Evolutionary conservation across 2,329 filamentous ascomycete species (phyloP).

Genomic region (Camptophora hylomeconis): DNA sequence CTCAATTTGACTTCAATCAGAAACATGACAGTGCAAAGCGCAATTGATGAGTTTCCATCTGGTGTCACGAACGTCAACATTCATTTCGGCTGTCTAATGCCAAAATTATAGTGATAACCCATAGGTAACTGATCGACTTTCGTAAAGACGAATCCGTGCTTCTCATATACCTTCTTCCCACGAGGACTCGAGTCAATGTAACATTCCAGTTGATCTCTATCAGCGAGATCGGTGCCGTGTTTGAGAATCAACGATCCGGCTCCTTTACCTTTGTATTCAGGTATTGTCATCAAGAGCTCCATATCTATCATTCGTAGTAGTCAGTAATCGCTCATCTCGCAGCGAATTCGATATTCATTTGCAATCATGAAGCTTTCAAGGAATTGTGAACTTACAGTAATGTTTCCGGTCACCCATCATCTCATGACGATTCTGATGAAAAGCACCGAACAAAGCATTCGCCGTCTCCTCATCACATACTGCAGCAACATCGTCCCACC

Average conservation of each 20-base stretch:
- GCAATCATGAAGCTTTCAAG: background rate
- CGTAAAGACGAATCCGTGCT: conserved; percentile 13
- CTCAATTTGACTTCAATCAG: too few species aligned
- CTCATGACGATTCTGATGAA: conserved; percentile 1
- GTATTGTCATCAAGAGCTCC: conserved; percentile 12
- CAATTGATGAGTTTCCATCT: too few species aligned
- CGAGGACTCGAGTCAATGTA: conserved; percentile 26
- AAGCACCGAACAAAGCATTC: background rate
- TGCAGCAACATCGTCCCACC: background rate
- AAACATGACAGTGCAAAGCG: too few species aligned
- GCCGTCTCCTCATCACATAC: conserved; percentile 1
- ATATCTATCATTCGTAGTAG: background rate
- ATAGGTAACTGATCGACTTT: background rate
- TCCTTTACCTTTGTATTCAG: conserved; percentile 23
- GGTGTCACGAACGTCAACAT: too few species aligned
- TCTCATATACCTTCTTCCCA: conserved; percentile 25
- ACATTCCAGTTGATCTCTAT: conserved; percentile 22
- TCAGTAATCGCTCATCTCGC: background rate
- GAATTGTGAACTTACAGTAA: background rate
- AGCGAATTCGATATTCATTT: too few species aligned
- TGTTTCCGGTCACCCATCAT: background rate
- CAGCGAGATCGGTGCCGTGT: conserved; percentile 22
- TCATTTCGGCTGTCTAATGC: conserved; percentile 2
- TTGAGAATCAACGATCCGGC: conserved; percentile 25
- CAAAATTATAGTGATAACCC: conserved; percentile 1